Conservation (phyloP, 306 rosid genomes). For the Canavalia ensiformis region DNA sequence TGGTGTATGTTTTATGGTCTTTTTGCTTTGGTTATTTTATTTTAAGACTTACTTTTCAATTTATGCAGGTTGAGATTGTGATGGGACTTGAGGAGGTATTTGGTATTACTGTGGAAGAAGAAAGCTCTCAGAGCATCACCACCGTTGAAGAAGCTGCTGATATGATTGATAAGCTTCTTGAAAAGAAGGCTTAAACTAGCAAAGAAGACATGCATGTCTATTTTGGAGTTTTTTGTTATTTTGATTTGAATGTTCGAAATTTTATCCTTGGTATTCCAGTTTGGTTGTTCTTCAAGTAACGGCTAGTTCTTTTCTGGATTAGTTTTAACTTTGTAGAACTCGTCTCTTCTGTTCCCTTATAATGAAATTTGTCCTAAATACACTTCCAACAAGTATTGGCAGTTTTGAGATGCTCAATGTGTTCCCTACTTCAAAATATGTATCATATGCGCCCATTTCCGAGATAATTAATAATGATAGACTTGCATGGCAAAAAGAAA, state of each 20-base stretch:
- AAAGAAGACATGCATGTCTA: conserved; percentile 26
- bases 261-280: conserved; percentile 25
- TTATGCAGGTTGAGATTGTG: conserved; percentile 90
- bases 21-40: conserved; percentile 5
- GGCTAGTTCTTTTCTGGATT: conserved; percentile 40
- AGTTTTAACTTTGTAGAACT: conserved; percentile 42
- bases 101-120: conserved; percentile 79
- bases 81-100: conserved; percentile 97
- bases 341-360: not conserved
- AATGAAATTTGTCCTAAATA: conserved; percentile 8
- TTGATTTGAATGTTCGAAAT: conserved; percentile 24
- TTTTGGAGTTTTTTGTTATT: conserved; percentile 34
- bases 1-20: conserved; percentile 23
- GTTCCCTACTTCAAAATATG: not conserved
- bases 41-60: not conserved
- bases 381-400: not conserved
- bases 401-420: not conserved
- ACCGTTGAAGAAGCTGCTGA: conserved; percentile 98
- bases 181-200: conserved; percentile 55
- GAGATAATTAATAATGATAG: not conserved
- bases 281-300: conserved; percentile 44
- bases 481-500: not conserved
- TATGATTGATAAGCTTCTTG: conserved; percentile 77
- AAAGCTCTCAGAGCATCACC: conserved; percentile 86
- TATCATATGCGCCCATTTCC: not conserved